A percentile compares a stretch with the other conserved stretches of the same genome.
Conservation (phyloP, 75 land plant genomes). For the Cupressus sempervirens region DNA sequence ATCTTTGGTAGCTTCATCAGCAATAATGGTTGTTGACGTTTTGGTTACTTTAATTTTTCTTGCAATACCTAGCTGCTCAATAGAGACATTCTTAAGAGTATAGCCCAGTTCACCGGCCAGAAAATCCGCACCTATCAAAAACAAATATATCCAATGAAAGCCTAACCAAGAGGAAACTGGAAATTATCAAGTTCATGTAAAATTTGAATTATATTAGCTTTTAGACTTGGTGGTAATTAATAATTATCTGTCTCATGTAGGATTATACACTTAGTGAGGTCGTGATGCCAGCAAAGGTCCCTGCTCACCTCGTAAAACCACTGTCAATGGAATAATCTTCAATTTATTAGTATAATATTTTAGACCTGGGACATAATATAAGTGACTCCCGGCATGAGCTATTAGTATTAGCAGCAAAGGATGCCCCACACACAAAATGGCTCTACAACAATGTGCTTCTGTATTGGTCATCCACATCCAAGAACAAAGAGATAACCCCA, state of each 20-base stretch:
- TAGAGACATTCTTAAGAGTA: slow-evolving; percentile 44
- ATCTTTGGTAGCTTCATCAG: slow-evolving; percentile 71
- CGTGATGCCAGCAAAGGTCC: neutral
- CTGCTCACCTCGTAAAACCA: neutral
- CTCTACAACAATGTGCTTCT: no score
- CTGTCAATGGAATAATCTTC: neutral
- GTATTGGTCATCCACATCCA: no score
- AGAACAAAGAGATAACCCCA: no score
- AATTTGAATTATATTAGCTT: neutral
- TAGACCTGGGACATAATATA: neutral
- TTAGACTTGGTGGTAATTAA: neutral
- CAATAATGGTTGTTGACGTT: slow-evolving; percentile 78
- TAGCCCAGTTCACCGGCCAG: slow-evolving; percentile 54
- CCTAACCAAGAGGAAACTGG: neutral
- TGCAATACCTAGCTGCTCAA: slow-evolving; percentile 93
- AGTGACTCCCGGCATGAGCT: no score
- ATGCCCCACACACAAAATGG: no score
- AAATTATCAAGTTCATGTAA: neutral
- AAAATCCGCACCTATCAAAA: slow-evolving; percentile 81
- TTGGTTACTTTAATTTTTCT: slow-evolving; percentile 62
- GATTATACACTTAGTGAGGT: neutral
- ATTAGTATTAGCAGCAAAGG: no score
- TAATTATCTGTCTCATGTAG: neutral
- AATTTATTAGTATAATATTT: neutral
- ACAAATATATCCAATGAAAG: neutral